phyloP scores from a whole-genome alignment of 2,329 filamentous ascomycete genomes.

The Cladosporium sphaerospermum region DNA sequence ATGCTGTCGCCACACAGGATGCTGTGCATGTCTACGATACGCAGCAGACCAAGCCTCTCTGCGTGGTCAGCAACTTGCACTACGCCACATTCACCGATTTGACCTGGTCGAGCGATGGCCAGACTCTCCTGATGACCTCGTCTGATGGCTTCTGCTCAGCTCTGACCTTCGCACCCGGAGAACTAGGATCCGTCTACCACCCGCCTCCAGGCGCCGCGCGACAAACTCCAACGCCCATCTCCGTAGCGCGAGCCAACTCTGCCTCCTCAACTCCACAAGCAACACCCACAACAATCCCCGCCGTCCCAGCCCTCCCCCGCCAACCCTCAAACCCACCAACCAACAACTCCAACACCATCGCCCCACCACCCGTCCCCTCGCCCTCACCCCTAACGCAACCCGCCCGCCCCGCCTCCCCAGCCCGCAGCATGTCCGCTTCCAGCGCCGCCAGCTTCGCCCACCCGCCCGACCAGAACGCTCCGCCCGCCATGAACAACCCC shows the following conservation, averaged over 20 bases:
- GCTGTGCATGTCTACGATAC: conserved; percentile 94
- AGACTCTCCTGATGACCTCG: conserved; percentile 85
- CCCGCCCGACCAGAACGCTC: conserved; percentile 39
- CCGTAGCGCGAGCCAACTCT: conserved; percentile 32
- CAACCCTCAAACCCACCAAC: conserved; percentile 42
- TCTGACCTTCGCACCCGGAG: conserved; percentile 73
- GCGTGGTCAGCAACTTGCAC: conserved; percentile 92
- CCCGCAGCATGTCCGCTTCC: conserved; percentile 78
- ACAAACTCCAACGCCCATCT: conserved; percentile 35
- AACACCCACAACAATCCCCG: conserved; percentile 24
- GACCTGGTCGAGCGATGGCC: conserved; percentile 76
- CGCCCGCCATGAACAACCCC: conserved; percentile 30
- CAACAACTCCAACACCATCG: conserved; percentile 5
- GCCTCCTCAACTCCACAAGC: conserved; percentile 37
- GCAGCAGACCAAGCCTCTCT: conserved; percentile 81
- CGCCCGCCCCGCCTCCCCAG: conserved; percentile 65
- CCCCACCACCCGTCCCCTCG: conserved; percentile 39
- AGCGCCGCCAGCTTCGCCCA: conserved; percentile 54
- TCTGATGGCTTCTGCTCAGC: conserved; percentile 97
- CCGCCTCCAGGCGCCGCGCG: conserved; percentile 42
- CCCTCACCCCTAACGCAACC: conserved; percentile 46
- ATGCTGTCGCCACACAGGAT: conserved; percentile 95
- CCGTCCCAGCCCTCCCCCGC: conserved; percentile 64
- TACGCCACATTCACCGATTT: conserved; percentile 96
- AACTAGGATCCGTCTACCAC: conserved; percentile 77